A percentile compares a stretch with the other conserved stretches of the same genome.
phyloP scores from a whole-genome alignment of 106 monocot species.

The Dendrobium officinale region DNA sequence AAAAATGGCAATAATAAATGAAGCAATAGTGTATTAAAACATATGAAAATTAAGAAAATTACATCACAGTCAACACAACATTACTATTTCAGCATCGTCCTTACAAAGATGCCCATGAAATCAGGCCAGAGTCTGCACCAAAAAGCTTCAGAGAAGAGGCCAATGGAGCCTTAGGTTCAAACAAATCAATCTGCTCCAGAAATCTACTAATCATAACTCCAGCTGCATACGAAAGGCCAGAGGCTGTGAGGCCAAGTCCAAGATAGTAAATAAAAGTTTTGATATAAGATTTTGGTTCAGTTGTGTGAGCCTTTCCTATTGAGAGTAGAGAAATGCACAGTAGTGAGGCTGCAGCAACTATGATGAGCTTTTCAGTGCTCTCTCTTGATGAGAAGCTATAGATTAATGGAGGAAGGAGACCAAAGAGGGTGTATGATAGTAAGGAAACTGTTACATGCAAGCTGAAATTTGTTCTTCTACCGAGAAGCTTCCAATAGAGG shows the following conservation, averaged over 20 bases:
- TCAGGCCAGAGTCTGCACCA: not conserved
- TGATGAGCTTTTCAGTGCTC: slow-evolving; percentile 46
- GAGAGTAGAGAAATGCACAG: slow-evolving; percentile 49
- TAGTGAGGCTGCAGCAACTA: slow-evolving; percentile 45
- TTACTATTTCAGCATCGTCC: not conserved
- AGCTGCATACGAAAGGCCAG: slow-evolving; percentile 42
- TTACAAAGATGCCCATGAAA: not conserved
- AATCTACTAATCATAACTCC: slow-evolving; percentile 33
- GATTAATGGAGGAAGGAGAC: slow-evolving; percentile 55
- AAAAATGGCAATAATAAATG: too few relatives aligned
- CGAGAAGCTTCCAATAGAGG: slow-evolving; percentile 54
- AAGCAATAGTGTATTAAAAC: too few relatives aligned
- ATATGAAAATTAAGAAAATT: too few relatives aligned
- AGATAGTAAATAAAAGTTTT: slow-evolving; percentile 38
- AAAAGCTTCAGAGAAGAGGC: not conserved
- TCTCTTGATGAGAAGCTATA: slow-evolving; percentile 54
- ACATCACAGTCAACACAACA: too few relatives aligned
- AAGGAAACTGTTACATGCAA: slow-evolving; percentile 38
- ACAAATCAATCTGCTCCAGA: slow-evolving; percentile 26
- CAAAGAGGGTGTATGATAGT: slow-evolving; percentile 53
- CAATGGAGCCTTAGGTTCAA: not conserved
- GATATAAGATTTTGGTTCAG: slow-evolving; percentile 29
- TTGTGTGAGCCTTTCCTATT: slow-evolving; percentile 55
- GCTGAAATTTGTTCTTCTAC: slow-evolving; percentile 40
- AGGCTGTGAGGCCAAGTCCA: slow-evolving; percentile 7